These are phyloP conservation scores for Ophiostoma quercus DNA, from an alignment of 2,329 filamentous ascomycete species.

Conservation along the genomic window DNA sequence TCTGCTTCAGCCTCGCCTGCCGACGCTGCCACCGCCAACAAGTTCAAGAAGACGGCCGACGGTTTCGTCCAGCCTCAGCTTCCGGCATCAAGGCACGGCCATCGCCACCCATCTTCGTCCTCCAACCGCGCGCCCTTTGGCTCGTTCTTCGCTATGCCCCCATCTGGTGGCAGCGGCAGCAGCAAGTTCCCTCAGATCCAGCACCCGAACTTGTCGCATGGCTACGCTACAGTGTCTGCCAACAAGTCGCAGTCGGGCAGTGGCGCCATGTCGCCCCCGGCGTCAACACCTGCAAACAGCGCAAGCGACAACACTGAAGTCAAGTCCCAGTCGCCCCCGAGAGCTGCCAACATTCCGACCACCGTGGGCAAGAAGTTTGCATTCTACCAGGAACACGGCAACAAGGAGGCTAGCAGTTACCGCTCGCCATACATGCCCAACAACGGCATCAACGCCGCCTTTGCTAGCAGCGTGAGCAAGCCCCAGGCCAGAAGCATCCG, in stretches of 20 bases:
- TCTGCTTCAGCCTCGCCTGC: conserved; percentile 24
- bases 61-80: conserved; percentile 26
- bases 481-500: conserved; percentile 31
- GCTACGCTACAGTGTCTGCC: conserved; percentile 23
- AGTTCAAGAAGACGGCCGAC: conserved; percentile 41
- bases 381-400: conserved; percentile 53
- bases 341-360: conserved; percentile 19
- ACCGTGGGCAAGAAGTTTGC: conserved; percentile 45
- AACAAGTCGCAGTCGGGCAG: conserved; percentile 19
- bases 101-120: conserved; percentile 27
- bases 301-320: conserved; percentile 2
- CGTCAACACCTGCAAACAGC: neutral
- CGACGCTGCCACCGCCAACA: conserved; percentile 39
- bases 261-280: conserved; percentile 18
- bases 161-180: conserved; percentile 10
- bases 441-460: conserved; percentile 10
- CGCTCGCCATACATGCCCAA: conserved; percentile 52
- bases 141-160: conserved; percentile 26
- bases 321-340: conserved; percentile 17
- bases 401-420: conserved; percentile 51
- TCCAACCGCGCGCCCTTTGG: conserved; percentile 31
- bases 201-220: conserved; percentile 28
- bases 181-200: conserved; percentile 29
- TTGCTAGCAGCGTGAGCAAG: conserved; percentile 16
- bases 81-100: conserved; percentile 22